Conservation (phyloP, 208 protist genomes). For the Endotrypanum monterogeii region DNA sequence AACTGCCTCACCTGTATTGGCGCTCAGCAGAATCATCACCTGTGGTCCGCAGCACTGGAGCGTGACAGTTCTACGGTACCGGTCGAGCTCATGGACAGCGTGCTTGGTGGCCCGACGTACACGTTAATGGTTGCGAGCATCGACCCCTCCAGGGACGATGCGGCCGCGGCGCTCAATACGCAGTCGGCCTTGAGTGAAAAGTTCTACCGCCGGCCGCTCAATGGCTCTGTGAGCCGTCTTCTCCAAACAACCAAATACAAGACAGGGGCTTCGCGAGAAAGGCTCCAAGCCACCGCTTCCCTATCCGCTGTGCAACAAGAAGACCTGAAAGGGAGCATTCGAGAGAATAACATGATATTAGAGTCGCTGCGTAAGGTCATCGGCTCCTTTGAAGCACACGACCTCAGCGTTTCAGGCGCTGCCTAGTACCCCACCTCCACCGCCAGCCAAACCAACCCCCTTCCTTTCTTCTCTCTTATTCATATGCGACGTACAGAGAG, state of each 20-base stretch:
- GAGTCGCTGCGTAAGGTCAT: constrained; percentile 15
- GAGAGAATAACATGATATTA: constrained; percentile 12
- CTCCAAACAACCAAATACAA: constrained; percentile 20
- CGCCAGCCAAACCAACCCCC: neutral
- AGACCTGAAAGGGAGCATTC: constrained; percentile 12
- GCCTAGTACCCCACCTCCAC: neutral
- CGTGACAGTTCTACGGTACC: constrained; percentile 9
- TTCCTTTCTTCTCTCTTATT: too few relatives aligned
- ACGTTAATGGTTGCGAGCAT: constrained; percentile 31
- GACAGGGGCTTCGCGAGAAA: constrained; percentile 6
- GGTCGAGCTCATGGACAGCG: constrained; percentile 16
- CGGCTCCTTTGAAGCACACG: neutral
- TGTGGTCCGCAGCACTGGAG: constrained; percentile 23
- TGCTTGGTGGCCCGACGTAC: constrained; percentile 29
- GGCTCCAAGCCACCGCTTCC: neutral
- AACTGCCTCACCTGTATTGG: constrained; percentile 34
- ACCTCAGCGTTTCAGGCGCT: neutral
- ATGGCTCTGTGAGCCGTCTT: constrained; percentile 29
- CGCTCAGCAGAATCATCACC: constrained; percentile 6
- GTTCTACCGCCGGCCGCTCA: constrained; percentile 23
- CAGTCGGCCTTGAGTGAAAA: constrained; percentile 23
- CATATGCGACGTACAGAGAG: too few relatives aligned
- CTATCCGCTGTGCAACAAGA: constrained; percentile 17
- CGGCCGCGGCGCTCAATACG: constrained; percentile 15
- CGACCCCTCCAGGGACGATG: constrained; percentile 23